Evolutionary conservation across 2,329 filamentous ascomycete genomes (phyloP).

Genomic region (Phyllosticta ampelicida): DNA sequence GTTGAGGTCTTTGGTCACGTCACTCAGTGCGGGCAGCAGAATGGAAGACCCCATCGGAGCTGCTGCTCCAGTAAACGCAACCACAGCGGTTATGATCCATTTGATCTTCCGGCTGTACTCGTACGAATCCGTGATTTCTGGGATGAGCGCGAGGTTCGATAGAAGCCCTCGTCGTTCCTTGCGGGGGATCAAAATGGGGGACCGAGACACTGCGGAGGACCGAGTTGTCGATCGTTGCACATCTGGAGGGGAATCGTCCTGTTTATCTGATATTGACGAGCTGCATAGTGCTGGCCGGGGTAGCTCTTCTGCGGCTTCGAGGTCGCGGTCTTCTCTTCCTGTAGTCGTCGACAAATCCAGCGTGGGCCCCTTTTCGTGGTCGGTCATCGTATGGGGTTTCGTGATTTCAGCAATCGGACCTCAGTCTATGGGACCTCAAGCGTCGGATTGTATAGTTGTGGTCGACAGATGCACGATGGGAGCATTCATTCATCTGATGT

Average conservation of each 20-base stretch:
- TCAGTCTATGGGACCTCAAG: not conserved
- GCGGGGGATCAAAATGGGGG: slow-evolving; percentile 40
- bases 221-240: slow-evolving; percentile 13
- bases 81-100: slow-evolving; percentile 72
- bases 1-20: slow-evolving; percentile 23
- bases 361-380: slow-evolving; percentile 3
- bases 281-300: slow-evolving; percentile 18
- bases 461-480: not conserved
- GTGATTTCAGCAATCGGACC: not conserved
- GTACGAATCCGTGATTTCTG: slow-evolving; percentile 67
- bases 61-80: slow-evolving; percentile 65
- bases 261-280: slow-evolving; percentile 7
- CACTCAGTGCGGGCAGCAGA: slow-evolving; percentile 48
- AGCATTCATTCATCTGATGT: not conserved
- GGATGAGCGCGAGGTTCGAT: slow-evolving; percentile 57
- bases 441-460: not conserved
- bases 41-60: slow-evolving; percentile 79
- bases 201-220: slow-evolving; percentile 24
- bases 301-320: slow-evolving; percentile 2
- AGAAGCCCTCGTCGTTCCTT: slow-evolving; percentile 59
- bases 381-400: not conserved
- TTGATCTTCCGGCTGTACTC: slow-evolving; percentile 65
- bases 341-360: not conserved
- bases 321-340: not conserved
- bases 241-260: slow-evolving; percentile 14